Conservation (phyloP, 768 basidiomycete species). For the Boletus rufocinnamomeus region DNA sequence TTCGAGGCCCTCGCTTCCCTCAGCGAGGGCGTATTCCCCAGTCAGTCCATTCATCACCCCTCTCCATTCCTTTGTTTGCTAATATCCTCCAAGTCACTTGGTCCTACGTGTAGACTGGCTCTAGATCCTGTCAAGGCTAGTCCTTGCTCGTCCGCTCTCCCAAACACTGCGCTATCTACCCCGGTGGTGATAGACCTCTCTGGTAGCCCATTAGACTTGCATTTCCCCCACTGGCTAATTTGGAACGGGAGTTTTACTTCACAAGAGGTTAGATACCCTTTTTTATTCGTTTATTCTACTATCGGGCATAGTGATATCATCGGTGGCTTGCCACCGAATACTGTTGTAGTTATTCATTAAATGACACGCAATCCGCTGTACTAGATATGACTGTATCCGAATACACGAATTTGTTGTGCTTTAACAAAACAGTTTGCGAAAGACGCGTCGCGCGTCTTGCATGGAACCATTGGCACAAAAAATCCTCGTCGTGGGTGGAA, state of each 20-base stretch:
- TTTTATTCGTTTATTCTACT: conserved; percentile 12
- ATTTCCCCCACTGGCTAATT: neutral
- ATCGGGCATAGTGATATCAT: conserved; percentile 17
- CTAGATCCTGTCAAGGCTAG: conserved; percentile 19
- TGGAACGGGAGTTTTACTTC: neutral
- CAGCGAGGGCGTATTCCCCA: conserved; percentile 55
- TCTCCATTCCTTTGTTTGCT: neutral
- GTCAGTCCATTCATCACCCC: conserved; percentile 39
- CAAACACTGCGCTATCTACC: conserved; percentile 35
- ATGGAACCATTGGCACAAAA: conserved; percentile 45
- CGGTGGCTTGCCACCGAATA: conserved; percentile 16
- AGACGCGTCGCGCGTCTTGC: neutral
- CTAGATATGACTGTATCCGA: conserved; percentile 1
- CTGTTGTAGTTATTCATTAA: conserved; percentile 11
- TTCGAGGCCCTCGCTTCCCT: conserved; percentile 59
- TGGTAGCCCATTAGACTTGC: conserved; percentile 13
- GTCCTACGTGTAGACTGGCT: conserved; percentile 24
- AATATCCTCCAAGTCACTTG: conserved; percentile 31
- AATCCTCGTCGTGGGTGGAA: conserved; percentile 96
- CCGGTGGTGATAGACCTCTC: conserved; percentile 41
- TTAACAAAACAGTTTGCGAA: neutral
- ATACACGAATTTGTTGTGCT: neutral
- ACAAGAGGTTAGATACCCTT: conserved; percentile 12
- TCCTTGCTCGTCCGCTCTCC: conserved; percentile 9
- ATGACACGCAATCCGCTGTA: conserved; percentile 1